These are phyloP conservation scores for Kwoniella sp. DNA, from an alignment of 768 basidiomycete species.

Conservation along the genomic window DNA sequence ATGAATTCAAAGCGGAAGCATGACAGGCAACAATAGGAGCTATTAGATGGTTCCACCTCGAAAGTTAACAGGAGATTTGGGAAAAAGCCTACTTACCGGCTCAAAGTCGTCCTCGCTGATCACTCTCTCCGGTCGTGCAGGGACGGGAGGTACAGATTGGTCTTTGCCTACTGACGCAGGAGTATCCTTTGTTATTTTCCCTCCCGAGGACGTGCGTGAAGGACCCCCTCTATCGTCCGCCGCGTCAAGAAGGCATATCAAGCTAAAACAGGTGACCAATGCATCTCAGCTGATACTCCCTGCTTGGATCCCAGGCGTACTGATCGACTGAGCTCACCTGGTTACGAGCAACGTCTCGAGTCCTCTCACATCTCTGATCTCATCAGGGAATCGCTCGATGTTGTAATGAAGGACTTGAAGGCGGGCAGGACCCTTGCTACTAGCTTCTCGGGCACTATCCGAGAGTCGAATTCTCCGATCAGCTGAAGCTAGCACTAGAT, in stretches of 20 bases:
- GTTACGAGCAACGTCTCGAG: slow-evolving; percentile 41
- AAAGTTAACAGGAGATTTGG: not conserved
- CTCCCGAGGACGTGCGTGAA: slow-evolving; percentile 5
- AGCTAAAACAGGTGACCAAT: slow-evolving; percentile 11
- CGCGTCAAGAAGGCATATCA: slow-evolving; percentile 48
- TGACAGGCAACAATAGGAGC: not conserved
- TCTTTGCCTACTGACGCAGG: not conserved
- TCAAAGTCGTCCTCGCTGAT: slow-evolving; percentile 49
- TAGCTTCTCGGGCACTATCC: slow-evolving; percentile 41
- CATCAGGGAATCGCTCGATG: slow-evolving; percentile 50
- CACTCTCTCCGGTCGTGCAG: slow-evolving; percentile 22
- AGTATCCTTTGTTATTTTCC: slow-evolving; percentile 1
- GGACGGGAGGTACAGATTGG: slow-evolving; percentile 4
- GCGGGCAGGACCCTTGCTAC: slow-evolving; percentile 43
- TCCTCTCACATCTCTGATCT: slow-evolving; percentile 52
- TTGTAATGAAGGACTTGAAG: slow-evolving; percentile 55
- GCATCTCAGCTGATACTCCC: too few relatives aligned
- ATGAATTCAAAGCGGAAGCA: not conserved
- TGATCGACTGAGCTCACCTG: slow-evolving; percentile 37
- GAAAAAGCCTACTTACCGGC: slow-evolving; percentile 26
- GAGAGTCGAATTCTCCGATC: not conserved
- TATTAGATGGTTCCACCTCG: too few relatives aligned
- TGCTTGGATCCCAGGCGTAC: too few relatives aligned
- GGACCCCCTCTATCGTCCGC: slow-evolving; percentile 31
- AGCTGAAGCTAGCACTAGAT: not conserved